Base-by-base conservation (phyloP, 306 rosid genomes). In the Gastrolobium villosum region DNA sequence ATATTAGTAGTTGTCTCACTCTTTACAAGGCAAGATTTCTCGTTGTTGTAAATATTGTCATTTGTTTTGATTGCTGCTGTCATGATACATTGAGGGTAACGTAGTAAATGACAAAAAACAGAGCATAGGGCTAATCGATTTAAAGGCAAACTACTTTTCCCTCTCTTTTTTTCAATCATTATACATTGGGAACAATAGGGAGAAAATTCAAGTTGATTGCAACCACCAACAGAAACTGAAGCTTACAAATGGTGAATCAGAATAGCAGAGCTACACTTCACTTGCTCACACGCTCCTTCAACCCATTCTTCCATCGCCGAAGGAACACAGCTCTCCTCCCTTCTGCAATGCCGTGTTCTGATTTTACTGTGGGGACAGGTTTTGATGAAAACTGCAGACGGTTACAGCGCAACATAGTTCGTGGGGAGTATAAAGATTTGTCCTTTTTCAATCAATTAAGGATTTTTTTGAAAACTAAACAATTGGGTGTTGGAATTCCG, bases 211-310 rank as follows among this genome's bases (percentile, higher is more conserved):
- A 14, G 20, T 10, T 44, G 40, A 44, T 43, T 1, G 8, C 44
- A 4, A 65, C 4, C 14, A 65, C 5, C 37, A 28, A 15, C 31
- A 7, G 10, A 41, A 10, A 30, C 40, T 63, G 43, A 39, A 45
- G 34, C 39, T 66, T 72, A 3, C 15, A 36, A 10, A 90, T 82
- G 95, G 60, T 78, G 75, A 92, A 85, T 81, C 77, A 77, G 82
- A 92, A 74, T 74, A 32, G 76, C 84, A 86, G 81, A 85, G 67
- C 84, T 37, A 41, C 84, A 9, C 50, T 79, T 80, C 77, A 76
- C 46, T 72, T 89, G 2, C 70, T 88, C 81, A 73, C 48, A 71
- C 83, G 54, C 74, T 53, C 84, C 1, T 43, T 80, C 48, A 65
- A 6, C 60, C 68, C 70, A 39, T 66, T 78, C 80, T 70, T 67